phyloP scores from a whole-genome alignment of 139 green algal genomes.

The Yamagishiella unicocca region DNA sequence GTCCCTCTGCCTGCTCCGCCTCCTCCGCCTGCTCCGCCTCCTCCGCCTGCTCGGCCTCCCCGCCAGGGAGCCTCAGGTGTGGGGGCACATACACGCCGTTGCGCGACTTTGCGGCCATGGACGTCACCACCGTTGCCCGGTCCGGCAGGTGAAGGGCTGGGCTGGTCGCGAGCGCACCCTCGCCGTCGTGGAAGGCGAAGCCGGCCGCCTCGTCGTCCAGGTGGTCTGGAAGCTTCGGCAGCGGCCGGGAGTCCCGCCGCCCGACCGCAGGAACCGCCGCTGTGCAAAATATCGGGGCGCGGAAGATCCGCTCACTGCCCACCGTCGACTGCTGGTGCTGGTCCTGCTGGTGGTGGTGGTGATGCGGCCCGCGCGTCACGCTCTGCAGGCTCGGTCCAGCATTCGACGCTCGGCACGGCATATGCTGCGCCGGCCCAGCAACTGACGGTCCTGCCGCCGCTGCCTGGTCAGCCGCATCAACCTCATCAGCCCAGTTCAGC shows the following conservation, averaged over 20 bases:
- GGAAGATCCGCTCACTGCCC: no score
- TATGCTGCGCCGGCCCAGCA: no score
- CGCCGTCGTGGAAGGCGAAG: no score
- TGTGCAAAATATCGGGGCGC: no score
- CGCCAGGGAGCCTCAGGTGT: not conserved
- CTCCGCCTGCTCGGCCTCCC: not conserved
- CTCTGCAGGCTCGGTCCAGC: no score
- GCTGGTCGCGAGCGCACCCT: no score
- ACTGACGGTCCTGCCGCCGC: not conserved
- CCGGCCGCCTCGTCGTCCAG: not conserved
- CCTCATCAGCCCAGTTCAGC: slow-evolving; percentile 16
- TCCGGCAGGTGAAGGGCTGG: no score
- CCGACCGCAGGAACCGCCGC: no score
- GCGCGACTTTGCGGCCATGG: slow-evolving; percentile 13
- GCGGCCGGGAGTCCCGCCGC: not conserved
- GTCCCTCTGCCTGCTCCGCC: not conserved
- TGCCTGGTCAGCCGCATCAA: not conserved
- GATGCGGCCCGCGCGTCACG: no score
- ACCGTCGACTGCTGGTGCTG: no score
- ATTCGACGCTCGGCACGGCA: no score
- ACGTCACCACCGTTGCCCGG: not conserved
- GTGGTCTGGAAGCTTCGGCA: slow-evolving; percentile 2
- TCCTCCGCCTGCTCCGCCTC: not conserved
- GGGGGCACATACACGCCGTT: slow-evolving; percentile 24
- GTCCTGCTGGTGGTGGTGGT: no score